phyloP scores from a whole-genome alignment of 2,329 filamentous ascomycete genomes.

The Ophiosphaerella korrae region DNA sequence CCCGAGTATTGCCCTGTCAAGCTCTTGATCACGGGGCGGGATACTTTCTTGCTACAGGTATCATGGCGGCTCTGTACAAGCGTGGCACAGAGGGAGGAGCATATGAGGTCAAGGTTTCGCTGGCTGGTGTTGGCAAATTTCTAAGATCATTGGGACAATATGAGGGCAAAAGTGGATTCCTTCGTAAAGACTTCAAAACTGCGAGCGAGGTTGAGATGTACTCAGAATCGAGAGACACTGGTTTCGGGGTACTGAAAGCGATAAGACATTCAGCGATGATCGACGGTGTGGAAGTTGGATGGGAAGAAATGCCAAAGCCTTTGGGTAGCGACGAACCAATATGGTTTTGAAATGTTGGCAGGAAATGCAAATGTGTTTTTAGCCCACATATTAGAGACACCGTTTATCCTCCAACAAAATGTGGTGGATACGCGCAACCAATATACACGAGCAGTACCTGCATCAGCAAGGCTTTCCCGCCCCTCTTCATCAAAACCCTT shows the following conservation, averaged over 20 bases:
- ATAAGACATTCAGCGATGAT: slow-evolving; percentile 57
- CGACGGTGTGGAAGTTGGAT: slow-evolving; percentile 54
- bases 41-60: slow-evolving; percentile 60
- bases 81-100: slow-evolving; percentile 53
- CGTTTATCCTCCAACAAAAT: no score
- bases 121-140: slow-evolving; percentile 63
- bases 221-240: slow-evolving; percentile 53
- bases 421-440: no score
- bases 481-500: no score
- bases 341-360: slow-evolving; percentile 37
- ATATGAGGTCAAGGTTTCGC: slow-evolving; percentile 60
- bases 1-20: slow-evolving; percentile 58
- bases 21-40: slow-evolving; percentile 62
- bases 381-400: no score
- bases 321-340: slow-evolving; percentile 54
- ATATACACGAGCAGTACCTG: no score
- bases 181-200: slow-evolving; percentile 38
- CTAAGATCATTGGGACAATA: slow-evolving; percentile 61
- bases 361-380: no score
- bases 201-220: slow-evolving; percentile 41
- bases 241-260: slow-evolving; percentile 55
- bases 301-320: slow-evolving; percentile 58
- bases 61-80: slow-evolving; percentile 58
- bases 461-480: no score
- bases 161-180: slow-evolving; percentile 52